Evolutionary conservation across 768 basidiomycete genomes (phyloP).

Genomic region (Mycena venus): DNA sequence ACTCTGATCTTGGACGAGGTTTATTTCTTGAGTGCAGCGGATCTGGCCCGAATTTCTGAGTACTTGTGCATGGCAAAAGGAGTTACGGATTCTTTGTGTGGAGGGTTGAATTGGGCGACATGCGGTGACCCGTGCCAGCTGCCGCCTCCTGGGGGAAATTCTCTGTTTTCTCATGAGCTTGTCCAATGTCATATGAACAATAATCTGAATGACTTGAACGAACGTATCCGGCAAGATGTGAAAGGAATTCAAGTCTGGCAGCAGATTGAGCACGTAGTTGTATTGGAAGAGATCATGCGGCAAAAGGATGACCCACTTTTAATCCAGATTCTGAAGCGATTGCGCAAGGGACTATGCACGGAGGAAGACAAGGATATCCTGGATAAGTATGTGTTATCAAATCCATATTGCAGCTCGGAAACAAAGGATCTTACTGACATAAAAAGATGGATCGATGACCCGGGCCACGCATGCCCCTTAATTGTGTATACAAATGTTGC

Average conservation of each 20-base stretch:
- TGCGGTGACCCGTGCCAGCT: neutral
- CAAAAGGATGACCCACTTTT: constrained; percentile 27
- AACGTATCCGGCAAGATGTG: no score
- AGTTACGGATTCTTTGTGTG: neutral
- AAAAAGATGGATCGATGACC: no score
- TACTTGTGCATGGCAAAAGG: no score
- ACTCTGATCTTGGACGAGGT: no score
- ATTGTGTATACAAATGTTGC: neutral
- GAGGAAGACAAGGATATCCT: no score
- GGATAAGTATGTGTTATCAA: neutral
- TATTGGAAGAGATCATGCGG: constrained; percentile 35
- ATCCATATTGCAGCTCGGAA: neutral
- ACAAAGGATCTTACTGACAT: neutral
- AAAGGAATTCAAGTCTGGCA: no score
- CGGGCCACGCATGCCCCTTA: no score
- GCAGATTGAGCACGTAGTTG: no score
- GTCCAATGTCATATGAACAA: constrained; percentile 4
- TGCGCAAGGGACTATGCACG: no score
- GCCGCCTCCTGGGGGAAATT: no score
- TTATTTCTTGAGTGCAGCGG: no score
- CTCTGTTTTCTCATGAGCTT: neutral
- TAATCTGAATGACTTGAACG: constrained; percentile 13
- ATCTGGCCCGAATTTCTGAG: no score
- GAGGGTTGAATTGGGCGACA: neutral
- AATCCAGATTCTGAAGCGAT: constrained; percentile 8